phyloP scores from a whole-genome alignment of 2,329 filamentous ascomycete species.

The Ophidiomyces ophidiicola region DNA sequence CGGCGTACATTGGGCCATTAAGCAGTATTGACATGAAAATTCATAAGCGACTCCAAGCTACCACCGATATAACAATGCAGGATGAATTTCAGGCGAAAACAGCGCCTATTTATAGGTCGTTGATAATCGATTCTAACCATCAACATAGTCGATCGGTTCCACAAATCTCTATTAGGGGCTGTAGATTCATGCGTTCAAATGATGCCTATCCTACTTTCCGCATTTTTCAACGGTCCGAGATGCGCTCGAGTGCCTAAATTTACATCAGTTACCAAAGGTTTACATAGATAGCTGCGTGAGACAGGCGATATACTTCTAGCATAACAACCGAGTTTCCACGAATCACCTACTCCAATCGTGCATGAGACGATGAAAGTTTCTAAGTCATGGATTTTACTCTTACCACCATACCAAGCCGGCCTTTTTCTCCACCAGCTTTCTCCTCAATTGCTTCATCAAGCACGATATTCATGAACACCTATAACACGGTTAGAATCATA shows the following conservation, averaged over 20 bases:
- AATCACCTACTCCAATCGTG: constrained; percentile 54
- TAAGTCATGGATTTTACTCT: background rate
- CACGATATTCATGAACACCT: constrained; percentile 98
- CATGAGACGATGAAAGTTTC: background rate
- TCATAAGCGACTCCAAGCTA: too few species aligned
- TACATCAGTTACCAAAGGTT: too few species aligned
- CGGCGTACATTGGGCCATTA: too few species aligned
- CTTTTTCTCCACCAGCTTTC: constrained; percentile 82
- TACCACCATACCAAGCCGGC: constrained; percentile 84
- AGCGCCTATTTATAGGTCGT: too few species aligned
- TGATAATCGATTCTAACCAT: too few species aligned
- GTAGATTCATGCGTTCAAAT: constrained; percentile 1
- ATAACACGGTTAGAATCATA: constrained; percentile 4
- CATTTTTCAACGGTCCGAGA: constrained; percentile 31
- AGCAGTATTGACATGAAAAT: too few species aligned
- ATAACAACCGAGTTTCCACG: constrained; percentile 97
- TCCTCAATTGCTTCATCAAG: constrained; percentile 94
- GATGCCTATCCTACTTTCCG: background rate
- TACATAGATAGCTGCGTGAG: background rate
- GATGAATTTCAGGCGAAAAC: too few species aligned
- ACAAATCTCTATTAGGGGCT: too few species aligned
- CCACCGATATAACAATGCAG: too few species aligned
- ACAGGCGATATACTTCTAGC: constrained; percentile 53
- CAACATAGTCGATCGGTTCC: too few species aligned
- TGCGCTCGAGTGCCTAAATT: constrained; percentile 31